These are phyloP conservation scores for Phytophthora sp. DNA, from an alignment of 352 stramenopile species.

Conservation along the genomic window DNA sequence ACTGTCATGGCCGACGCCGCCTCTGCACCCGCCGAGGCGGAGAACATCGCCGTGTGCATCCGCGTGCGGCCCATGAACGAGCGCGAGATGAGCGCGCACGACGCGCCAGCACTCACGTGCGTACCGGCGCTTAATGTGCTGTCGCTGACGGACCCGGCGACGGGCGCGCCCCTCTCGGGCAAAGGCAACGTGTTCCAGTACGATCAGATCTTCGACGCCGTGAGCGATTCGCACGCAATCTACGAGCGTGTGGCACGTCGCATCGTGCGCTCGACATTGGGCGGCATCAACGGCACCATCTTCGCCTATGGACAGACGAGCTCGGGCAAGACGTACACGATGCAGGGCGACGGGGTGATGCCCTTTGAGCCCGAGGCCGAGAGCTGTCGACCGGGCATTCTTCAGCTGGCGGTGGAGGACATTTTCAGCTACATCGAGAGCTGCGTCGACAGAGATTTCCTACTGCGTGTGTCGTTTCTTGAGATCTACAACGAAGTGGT, in stretches of 20 bases:
- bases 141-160: conserved; percentile 55
- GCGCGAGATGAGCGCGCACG: conserved; percentile 55
- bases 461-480: conserved; percentile 97
- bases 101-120: conserved; percentile 52
- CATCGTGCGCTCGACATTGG: conserved; percentile 76
- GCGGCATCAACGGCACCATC: conserved; percentile 88
- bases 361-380: conserved; percentile 24
- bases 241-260: conserved; percentile 67
- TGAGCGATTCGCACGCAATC: conserved; percentile 55
- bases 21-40: conserved; percentile 35
- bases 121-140: conserved; percentile 56
- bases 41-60: conserved; percentile 87
- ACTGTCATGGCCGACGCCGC: conserved; percentile 1
- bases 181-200: conserved; percentile 84
- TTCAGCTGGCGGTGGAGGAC: conserved; percentile 94
- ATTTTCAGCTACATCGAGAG: conserved; percentile 92
- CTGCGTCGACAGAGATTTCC: conserved; percentile 90
- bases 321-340: conserved; percentile 97
- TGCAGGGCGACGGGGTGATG: conserved; percentile 85
- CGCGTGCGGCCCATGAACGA: conserved; percentile 81
- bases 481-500: conserved; percentile 99
- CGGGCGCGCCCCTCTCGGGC: conserved; percentile 56
- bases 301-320: conserved; percentile 98
- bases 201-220: conserved; percentile 77
- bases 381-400: conserved; percentile 47